Base-by-base conservation (phyloP, 257 asterid genomes). In the Buddleja alternifolia region DNA sequence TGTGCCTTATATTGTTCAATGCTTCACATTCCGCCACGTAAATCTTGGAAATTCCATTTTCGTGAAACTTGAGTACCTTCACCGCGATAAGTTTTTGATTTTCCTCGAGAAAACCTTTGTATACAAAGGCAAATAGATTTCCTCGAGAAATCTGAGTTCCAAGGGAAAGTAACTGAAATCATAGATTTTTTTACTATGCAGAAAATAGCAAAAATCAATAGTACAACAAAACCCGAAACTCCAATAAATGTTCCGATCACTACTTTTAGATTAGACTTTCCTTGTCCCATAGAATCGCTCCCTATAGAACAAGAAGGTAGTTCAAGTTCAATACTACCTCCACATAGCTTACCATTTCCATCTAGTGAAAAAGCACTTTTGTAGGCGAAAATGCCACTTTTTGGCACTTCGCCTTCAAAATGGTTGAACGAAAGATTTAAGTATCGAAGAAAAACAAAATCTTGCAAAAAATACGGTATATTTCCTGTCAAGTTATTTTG, bases 21-120 rank as follows among this genome's bases (percentile, higher is more conserved):
- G 81, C 83, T 42, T 57, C 56, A 42, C 84, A 78, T 72, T 84
- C 86, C 10, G 71, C 78, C 61, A 68, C n/a, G 76, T 78, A 84
- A 62, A 76, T 74, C 70, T 71, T 81, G n/a, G 42, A 54, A 8
- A 75, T 64, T 50, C 81, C 80, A 17, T 61, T 73, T 32, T 71
- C 67, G 23, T 64, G 77, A 9, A 59, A 21, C 67, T 6, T 73
- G 41, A 73, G 68, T 8, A 66, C 78, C 19, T 73, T 73, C 50
- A 66, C 78, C 3, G 73, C 78, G 37, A 73, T 34, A 17, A 3
- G 3, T 16, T 41, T 66, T 25, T 19, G 23, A 17, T 73, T 39
- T 25, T 50, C 25, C 8, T 41, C 34, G 10, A 39, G 58, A 9
- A 6, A 2, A 37, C 73, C 70, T 73, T 40, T 66, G 46, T 59